Conservation (phyloP, 495 filamentous ascomycete genomes). For the Xylaria curta region DNA sequence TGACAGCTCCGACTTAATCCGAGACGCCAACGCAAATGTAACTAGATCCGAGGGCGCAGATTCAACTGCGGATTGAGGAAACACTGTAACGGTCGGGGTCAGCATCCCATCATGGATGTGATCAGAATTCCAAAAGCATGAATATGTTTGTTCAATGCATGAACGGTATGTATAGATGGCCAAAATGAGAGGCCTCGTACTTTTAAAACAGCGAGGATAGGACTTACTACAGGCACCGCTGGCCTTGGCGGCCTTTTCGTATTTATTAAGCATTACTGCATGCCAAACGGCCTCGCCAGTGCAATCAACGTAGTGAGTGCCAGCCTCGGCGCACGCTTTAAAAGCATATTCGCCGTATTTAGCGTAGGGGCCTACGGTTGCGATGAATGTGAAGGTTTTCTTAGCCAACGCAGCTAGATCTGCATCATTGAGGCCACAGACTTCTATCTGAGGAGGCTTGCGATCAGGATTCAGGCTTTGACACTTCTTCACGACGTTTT, state of each 20-base stretch:
- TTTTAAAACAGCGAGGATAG: not conserved
- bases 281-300: constrained; percentile 90
- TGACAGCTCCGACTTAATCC: constrained; percentile 64
- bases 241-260: constrained; percentile 73
- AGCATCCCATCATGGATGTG: not conserved
- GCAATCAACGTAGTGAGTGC: constrained; percentile 90
- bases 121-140: not conserved
- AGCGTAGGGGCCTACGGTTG: constrained; percentile 84
- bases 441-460: constrained; percentile 39
- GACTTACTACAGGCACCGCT: constrained; percentile 70
- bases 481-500: constrained; percentile 68
- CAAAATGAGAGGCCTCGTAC: not conserved
- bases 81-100: constrained; percentile 49
- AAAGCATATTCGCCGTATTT: constrained; percentile 80
- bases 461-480: constrained; percentile 73
- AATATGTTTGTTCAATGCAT: not conserved
- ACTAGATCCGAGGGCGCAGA: constrained; percentile 84
- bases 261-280: constrained; percentile 77
- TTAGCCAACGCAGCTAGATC: constrained; percentile 71
- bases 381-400: constrained; percentile 80
- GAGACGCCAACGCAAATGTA: constrained; percentile 70
- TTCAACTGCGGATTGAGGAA: constrained; percentile 86
- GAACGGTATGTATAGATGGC: too few relatives aligned
- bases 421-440: constrained; percentile 64
- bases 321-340: constrained; percentile 84